Percentiles rank a stretch among this genome's conserved stretches.
Evolutionary conservation across 2,329 filamentous ascomycete genomes (phyloP).

Genomic region (Colletotrichum tanaceti): DNA sequence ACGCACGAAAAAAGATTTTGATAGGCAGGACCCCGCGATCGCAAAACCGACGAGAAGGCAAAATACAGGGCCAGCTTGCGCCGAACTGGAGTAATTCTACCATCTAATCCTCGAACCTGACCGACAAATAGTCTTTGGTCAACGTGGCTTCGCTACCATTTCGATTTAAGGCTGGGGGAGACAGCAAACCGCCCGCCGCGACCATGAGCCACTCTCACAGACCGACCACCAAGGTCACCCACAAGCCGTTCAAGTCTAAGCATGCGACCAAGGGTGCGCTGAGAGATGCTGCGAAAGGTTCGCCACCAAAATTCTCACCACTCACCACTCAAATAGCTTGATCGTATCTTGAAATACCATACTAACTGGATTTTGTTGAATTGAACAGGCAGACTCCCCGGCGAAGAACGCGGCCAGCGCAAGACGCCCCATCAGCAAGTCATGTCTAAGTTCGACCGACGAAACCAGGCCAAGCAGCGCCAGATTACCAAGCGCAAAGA

Average conservation of each 20-base stretch:
- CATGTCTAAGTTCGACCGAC: conserved; percentile 96
- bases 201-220: conserved; percentile 84
- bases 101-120: not conserved
- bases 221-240: conserved; percentile 86
- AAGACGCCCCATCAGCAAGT: conserved; percentile 95
- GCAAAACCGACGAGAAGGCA: conserved; percentile 18
- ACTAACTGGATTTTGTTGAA: not conserved
- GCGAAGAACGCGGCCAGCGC: conserved; percentile 75
- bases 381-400: conserved; percentile 76
- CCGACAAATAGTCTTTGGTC: conserved; percentile 43
- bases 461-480: conserved; percentile 94
- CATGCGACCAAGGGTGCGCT: conserved; percentile 90
- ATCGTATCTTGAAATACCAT: not conserved
- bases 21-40: conserved; percentile 24
- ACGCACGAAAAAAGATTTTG: conserved; percentile 25
- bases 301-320: conserved; percentile 31
- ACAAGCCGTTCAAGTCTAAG: conserved; percentile 93
- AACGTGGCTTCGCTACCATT: conserved; percentile 80
- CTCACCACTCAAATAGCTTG: not conserved
- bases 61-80: conserved; percentile 21
- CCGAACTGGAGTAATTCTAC: conserved; percentile 2
- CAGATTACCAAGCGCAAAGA: conserved; percentile 86
- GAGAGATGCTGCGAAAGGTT: conserved; percentile 88
- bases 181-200: conserved; percentile 79
- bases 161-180: conserved; percentile 85